Evolutionary conservation across 2,329 filamentous ascomycete species (phyloP), one percentile per base, ranked within the genome.

Genomic region (Aspergillus viridinutans): DNA sequence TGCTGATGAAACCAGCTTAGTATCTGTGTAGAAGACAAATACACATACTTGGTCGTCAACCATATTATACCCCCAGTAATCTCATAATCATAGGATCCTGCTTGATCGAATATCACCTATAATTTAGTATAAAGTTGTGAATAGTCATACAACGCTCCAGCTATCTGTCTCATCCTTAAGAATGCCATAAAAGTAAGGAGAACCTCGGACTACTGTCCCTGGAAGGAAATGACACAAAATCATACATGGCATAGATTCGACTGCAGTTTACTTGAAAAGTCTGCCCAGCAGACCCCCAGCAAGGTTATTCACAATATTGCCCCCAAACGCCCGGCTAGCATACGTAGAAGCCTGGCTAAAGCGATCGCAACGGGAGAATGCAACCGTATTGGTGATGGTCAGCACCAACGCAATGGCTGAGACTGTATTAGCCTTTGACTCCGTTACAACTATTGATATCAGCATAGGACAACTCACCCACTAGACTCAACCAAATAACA

Each of bases 301-400:
- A 60, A 85, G 63, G 64, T 79, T 83, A 63, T 79, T 78, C 55
- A 81, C 80, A 55, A 85, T 72, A 3, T 81, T 78, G 48, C 82
- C 82, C 7, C 78, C 76, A 53, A 85, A 73, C 4, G 83, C 83
- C 43, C 77, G 78, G 48, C 79, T 83, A 6, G 83, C 83, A 60
- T 82, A 80, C 51, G 76, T 83, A 40, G 82, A 83, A 10, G 85
- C 85, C 64, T 87, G 79, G 58, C 79, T 79, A 64, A 81, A 81
- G 53, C 76, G 76, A 61, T 81, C 79, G 58, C 79, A 81, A 20
- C 79, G 72, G 8, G 79, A 81, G 66, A 81, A 81, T 5, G 79
- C 79, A 42, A 80, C 67, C 1, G 79, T 81, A 60, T 81, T 81
- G 32, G 79, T 81, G 58, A 81, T 76, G 0, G 79, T 81, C 48